Evolutionary conservation across 1,139 yeast species (phyloP), one percentile per base, ranked within the genome.

Genomic region (Blastobotrys elegans): DNA sequence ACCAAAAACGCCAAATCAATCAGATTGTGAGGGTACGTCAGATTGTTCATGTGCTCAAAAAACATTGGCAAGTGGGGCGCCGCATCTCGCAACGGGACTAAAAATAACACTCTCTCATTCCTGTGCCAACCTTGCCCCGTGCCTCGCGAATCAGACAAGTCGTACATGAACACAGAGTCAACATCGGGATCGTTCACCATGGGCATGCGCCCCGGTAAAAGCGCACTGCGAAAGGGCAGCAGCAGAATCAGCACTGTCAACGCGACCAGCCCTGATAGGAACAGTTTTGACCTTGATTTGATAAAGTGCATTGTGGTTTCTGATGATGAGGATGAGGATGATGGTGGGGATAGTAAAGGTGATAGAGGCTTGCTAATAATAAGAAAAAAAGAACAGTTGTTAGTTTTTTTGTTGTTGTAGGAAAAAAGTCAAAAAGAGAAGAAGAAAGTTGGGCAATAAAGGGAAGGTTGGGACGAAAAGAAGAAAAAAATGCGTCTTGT

Each of bases 11-110:
- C 82, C 52, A 82, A 60, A 61, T 82, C 88, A 45, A 82, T 75
- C 49, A 79, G 68, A 55, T 77, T 75, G 59, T 82, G 88, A 20
- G 87, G 87, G 61, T 82, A 82, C 0, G 84, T 75, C 60, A 81
- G 67, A 56, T 75, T 74, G 47, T 67, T 69, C 73, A 82, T 68
- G 58, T 81, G 84, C 27, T 71, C 71, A 59, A 82, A 81, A 61
- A 82, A 79, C 78, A 81, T 76, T 30, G 82, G 81, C 59, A 82
- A 63, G 64, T 80, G 86, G 21, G 76, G 71, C n/a, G 81, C 78
- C 4, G 87, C 87, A 59, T 82, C 86, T 63, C 87, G 73, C 48
- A 82, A 63, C 6, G 88, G 88, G n/a, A 82, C 85, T 52, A 81
- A 74, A 53, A 79, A 77, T 40, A 82, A 65, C 17, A 82, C 74